These are phyloP conservation scores for Achaetomium macrosporum DNA, from an alignment of 2,329 filamentous ascomycete species.

Conservation along the genomic window DNA sequence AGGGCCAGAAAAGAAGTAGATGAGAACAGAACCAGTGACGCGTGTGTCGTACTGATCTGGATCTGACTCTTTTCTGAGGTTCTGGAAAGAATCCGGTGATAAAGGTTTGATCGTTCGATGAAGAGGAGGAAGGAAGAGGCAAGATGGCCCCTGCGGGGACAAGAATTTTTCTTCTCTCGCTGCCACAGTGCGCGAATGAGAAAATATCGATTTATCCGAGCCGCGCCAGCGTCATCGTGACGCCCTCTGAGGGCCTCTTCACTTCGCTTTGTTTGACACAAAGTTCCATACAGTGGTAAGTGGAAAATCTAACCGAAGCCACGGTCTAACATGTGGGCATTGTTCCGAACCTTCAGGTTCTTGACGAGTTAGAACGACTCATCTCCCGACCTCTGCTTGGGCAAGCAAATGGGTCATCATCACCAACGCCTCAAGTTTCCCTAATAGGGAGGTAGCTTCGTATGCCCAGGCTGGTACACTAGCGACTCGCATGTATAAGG, in stretches of 20 bases:
- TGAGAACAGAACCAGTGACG: constrained; percentile 57
- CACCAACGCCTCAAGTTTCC: too few relatives aligned
- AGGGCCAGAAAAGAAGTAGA: constrained; percentile 42
- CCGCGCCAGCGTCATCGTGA: not conserved
- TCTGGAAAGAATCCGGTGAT: constrained; percentile 28
- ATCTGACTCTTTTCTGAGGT: constrained; percentile 44
- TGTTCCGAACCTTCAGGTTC: not conserved
- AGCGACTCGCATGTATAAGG: too few relatives aligned
- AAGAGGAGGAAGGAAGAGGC: constrained; percentile 23
- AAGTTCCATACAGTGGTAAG: too few relatives aligned
- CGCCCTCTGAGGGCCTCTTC: too few relatives aligned
- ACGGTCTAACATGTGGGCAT: not conserved
- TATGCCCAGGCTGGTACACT: too few relatives aligned
- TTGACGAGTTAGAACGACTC: too few relatives aligned
- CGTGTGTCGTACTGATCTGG: constrained; percentile 46
- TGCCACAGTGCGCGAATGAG: constrained; percentile 9
- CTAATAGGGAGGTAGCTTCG: too few relatives aligned
- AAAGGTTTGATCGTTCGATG: constrained; percentile 24
- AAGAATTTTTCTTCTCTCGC: constrained; percentile 24
- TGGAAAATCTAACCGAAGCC: too few relatives aligned
- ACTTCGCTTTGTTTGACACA: too few relatives aligned
- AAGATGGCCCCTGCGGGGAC: constrained; percentile 21
- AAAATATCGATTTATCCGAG: constrained; percentile 17
- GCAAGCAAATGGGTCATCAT: too few relatives aligned
- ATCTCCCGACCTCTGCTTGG: too few relatives aligned